These are phyloP conservation scores for Aphanomyces stellatus DNA, from an alignment of 352 stramenopile genomes.

Conservation along the genomic window DNA sequence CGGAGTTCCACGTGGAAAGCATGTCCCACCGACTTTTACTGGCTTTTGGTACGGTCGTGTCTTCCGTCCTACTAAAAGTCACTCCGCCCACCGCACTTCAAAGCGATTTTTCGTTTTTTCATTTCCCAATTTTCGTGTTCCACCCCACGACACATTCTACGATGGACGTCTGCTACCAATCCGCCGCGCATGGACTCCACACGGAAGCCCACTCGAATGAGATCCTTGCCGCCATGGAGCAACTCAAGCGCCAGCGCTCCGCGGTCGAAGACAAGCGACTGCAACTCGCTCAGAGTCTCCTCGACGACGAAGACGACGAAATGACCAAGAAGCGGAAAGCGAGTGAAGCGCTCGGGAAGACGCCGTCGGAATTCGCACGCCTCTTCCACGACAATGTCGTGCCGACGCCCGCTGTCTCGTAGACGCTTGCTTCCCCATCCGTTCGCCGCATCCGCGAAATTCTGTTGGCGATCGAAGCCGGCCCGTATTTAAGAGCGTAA, in stretches of 20 bases:
- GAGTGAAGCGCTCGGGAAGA: neutral
- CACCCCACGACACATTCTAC: neutral
- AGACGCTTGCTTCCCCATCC: neutral
- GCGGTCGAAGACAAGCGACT: constrained; percentile 1
- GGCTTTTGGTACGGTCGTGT: too few species aligned
- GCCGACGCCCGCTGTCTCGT: neutral
- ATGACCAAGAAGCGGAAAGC: neutral
- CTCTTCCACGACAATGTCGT: constrained; percentile 12
- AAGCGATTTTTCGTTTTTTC: neutral
- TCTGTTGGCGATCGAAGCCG: too few species aligned
- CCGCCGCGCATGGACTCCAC: neutral
- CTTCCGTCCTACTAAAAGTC: neutral
- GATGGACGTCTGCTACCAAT: neutral
- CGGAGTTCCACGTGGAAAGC: too few species aligned
- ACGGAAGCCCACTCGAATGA: neutral
- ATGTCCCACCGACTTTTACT: too few species aligned
- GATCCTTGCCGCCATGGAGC: constrained; percentile 8
- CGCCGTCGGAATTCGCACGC: constrained; percentile 2
- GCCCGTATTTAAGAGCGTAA: too few species aligned
- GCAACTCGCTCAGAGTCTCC: neutral
- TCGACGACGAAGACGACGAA: neutral
- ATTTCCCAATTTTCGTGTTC: neutral
- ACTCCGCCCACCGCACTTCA: too few species aligned
- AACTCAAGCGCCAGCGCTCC: constrained; percentile 12
- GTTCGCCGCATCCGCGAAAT: too few species aligned